phyloP scores from a whole-genome alignment of 2,329 filamentous ascomycete genomes.

The Ascosphaera apis region DNA sequence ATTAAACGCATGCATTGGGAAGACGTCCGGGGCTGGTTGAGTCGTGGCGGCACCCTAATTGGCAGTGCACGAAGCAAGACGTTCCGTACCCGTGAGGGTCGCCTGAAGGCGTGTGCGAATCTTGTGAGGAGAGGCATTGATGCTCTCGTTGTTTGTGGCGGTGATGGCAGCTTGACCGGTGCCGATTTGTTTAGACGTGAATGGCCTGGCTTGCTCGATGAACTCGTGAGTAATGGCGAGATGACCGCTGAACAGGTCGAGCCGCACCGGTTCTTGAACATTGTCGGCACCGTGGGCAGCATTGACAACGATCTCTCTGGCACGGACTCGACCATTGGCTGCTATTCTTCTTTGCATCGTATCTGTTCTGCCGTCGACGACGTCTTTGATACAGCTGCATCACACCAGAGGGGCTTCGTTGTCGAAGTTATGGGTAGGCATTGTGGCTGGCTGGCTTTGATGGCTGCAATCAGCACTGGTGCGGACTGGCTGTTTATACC shows the following conservation, averaged over 20 bases:
- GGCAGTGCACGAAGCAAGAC: slow-evolving; percentile 82
- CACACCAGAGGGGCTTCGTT: slow-evolving; percentile 88
- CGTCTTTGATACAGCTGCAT: slow-evolving; percentile 79
- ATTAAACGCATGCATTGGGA: slow-evolving; percentile 80
- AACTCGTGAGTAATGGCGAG: slow-evolving; percentile 54
- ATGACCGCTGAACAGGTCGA: slow-evolving; percentile 47
- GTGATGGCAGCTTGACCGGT: slow-evolving; percentile 86
- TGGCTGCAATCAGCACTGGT: slow-evolving; percentile 84
- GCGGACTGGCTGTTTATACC: slow-evolving; percentile 98
- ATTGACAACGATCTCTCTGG: slow-evolving; percentile 98
- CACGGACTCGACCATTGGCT: slow-evolving; percentile 92
- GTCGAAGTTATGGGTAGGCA: slow-evolving; percentile 97
- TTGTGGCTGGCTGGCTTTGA: slow-evolving; percentile 91
- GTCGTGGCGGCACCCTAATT: slow-evolving; percentile 85
- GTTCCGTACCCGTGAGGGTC: slow-evolving; percentile 73
- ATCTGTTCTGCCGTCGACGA: slow-evolving; percentile 94
- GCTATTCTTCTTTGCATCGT: slow-evolving; percentile 75
- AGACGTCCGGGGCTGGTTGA: slow-evolving; percentile 82
- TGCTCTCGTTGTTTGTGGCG: slow-evolving; percentile 86
- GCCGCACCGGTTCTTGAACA: slow-evolving; percentile 72
- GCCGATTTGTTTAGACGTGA: slow-evolving; percentile 82
- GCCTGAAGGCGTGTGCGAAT: slow-evolving; percentile 75
- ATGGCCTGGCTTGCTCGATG: slow-evolving; percentile 70
- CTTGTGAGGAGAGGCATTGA: slow-evolving; percentile 84
- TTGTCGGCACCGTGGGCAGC: slow-evolving; percentile 84